Evolutionary conservation across 805 yeast genomes (phyloP).

Genomic region (Alloascoidea hylecoeti): DNA sequence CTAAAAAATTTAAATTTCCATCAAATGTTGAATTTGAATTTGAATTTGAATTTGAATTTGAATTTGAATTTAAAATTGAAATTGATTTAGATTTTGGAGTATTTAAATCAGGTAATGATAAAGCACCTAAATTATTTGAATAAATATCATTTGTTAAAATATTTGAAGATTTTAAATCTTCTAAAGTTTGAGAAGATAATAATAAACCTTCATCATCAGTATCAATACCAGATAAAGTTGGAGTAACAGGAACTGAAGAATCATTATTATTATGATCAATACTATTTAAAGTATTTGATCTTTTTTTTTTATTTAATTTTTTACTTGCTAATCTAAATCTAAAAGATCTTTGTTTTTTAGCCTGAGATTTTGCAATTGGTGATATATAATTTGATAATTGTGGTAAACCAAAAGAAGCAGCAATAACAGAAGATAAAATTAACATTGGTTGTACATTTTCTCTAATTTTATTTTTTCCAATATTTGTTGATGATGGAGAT

Average conservation of each 20-base stretch:
- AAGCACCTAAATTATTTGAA: neutral
- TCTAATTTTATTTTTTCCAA: neutral
- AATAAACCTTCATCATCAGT: too few species aligned
- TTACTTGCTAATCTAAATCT: constrained; percentile 36
- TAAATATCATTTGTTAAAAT: neutral
- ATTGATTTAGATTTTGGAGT: neutral
- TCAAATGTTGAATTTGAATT: neutral
- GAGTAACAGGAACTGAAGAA: neutral
- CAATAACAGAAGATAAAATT: neutral
- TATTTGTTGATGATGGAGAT: neutral
- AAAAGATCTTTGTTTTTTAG: constrained; percentile 63
- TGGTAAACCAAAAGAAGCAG: constrained; percentile 53
- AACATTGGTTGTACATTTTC: neutral
- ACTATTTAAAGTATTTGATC: neutral
- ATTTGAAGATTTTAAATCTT: too few species aligned
- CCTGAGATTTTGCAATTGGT: constrained; percentile 75
- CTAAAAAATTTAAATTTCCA: neutral
- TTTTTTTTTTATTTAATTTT: neutral
- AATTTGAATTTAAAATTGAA: neutral
- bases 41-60: neutral
- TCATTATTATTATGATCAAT: neutral
- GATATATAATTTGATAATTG: constrained; percentile 34
- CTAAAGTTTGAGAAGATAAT: too few species aligned
- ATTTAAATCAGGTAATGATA: neutral
- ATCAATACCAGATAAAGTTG: neutral